A percentile compares a stretch with the other conserved stretches of the same genome.
phyloP scores from a whole-genome alignment of 352 stramenopile genomes.

The Pythium vanterpoolii region DNA sequence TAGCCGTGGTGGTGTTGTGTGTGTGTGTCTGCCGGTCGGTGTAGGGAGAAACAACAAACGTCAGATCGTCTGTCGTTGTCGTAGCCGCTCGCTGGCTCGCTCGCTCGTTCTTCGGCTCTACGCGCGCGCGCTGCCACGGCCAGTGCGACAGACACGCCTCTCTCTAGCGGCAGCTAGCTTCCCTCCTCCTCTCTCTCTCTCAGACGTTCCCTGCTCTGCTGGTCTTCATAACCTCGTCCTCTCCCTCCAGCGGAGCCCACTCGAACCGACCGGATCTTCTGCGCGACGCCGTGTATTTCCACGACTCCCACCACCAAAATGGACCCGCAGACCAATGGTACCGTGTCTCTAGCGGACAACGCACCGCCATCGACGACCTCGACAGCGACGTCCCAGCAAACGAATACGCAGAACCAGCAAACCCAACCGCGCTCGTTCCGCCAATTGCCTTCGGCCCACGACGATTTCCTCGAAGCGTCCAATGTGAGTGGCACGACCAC shows the following conservation, averaged over 20 bases:
- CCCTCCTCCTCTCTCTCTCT: neutral
- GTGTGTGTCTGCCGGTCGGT: neutral
- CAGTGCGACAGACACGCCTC: neutral
- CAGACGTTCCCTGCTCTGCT: neutral
- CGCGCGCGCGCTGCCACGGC: neutral
- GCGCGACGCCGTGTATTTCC: neutral
- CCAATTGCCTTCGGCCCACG: constrained; percentile 2
- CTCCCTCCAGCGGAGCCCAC: neutral
- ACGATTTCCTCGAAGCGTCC: constrained; percentile 33
- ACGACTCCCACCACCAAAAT: neutral
- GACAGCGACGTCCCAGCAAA: neutral
- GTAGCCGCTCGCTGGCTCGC: constrained; percentile 9
- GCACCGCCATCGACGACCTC: constrained; percentile 7
- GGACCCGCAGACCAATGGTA: neutral
- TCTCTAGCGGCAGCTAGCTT: neutral
- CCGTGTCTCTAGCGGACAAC: neutral
- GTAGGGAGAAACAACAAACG: constrained; percentile 36
- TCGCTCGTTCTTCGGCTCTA: neutral
- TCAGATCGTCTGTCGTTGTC: constrained; percentile 17
- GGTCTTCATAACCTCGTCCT: neutral
- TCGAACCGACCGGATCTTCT: neutral
- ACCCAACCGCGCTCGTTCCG: constrained; percentile 15
- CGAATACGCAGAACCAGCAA: constrained; percentile 2
- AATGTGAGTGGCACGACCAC: constrained; percentile 38
- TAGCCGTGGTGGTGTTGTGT: constrained; percentile 6